Evolutionary conservation across 2,329 filamentous ascomycete species (phyloP).

Genomic region (Canariomyces notabilis): DNA sequence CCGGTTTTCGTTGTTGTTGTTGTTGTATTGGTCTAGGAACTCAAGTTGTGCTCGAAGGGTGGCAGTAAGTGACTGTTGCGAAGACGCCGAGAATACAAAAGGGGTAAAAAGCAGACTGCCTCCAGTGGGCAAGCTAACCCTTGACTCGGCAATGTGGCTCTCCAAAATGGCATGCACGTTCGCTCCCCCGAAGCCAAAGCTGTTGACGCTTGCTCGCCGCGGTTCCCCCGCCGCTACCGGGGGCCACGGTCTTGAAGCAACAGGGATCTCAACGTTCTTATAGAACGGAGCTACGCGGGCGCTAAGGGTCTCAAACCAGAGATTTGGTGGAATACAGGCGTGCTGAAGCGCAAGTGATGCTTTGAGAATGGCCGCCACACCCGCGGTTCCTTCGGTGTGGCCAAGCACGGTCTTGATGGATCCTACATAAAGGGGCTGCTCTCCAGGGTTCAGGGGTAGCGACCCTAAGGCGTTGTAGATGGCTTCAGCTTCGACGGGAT

Average conservation of each 20-base stretch:
- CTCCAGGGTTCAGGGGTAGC: not conserved
- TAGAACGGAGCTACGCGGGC: not conserved
- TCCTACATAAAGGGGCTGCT: slow-evolving; percentile 20
- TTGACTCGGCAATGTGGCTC: slow-evolving; percentile 2
- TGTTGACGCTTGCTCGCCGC: slow-evolving; percentile 22
- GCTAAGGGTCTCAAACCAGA: not conserved
- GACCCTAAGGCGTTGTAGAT: slow-evolving; percentile 21
- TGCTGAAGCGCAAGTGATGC: slow-evolving; percentile 3
- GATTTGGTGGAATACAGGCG: not conserved
- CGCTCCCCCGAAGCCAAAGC: slow-evolving; percentile 32
- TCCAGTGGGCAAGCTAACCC: not conserved
- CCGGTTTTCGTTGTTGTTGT: not conserved
- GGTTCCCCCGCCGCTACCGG: slow-evolving; percentile 5
- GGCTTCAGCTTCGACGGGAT: slow-evolving; percentile 32
- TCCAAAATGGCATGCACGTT: slow-evolving; percentile 27
- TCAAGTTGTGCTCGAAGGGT: not conserved
- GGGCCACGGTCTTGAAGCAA: not conserved
- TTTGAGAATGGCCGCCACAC: slow-evolving; percentile 31
- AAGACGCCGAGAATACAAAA: not conserved
- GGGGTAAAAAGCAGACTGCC: not conserved
- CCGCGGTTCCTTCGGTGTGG: slow-evolving; percentile 21
- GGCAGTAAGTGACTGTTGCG: not conserved
- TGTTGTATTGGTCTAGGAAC: not conserved
- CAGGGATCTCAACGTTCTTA: not conserved
- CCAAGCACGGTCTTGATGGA: slow-evolving; percentile 30